A percentile compares a stretch with the other conserved stretches of the same genome.
These are phyloP conservation scores for Trichoderma atroviride DNA, from an alignment of 2,329 filamentous ascomycete species.

Conservation along the genomic window DNA sequence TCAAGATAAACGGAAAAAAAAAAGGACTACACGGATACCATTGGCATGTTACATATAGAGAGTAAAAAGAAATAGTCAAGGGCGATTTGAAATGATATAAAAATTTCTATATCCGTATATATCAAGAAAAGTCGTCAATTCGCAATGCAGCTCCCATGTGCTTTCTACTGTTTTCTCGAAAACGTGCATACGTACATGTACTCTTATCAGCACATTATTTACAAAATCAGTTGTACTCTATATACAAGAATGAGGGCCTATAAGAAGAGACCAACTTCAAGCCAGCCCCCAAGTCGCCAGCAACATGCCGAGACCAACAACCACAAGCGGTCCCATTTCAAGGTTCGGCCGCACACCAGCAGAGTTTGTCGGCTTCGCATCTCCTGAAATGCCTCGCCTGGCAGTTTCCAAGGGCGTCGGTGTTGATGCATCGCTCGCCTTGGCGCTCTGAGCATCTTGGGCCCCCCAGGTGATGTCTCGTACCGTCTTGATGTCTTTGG, in stretches of 20 bases:
- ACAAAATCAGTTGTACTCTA: conserved; percentile 2
- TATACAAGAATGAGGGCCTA: neutral
- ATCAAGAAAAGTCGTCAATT: neutral
- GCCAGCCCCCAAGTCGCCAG: conserved; percentile 14
- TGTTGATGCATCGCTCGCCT: neutral
- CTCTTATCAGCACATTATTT: conserved; percentile 12
- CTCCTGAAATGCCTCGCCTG: neutral
- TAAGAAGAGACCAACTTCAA: neutral
- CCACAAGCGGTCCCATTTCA: neutral
- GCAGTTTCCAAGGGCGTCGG: conserved; percentile 1
- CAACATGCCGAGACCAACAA: conserved; percentile 2
- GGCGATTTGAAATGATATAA: neutral
- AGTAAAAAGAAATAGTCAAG: neutral
- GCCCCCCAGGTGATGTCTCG: conserved; percentile 34
- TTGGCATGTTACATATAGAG: neutral
- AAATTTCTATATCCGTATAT: neutral
- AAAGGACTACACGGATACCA: neutral
- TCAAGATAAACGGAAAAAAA: neutral
- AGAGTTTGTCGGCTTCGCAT: conserved; percentile 10
- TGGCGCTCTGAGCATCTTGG: neutral
- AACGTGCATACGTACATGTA: neutral
- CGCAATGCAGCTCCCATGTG: neutral
- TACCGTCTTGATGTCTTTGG: conserved; percentile 52
- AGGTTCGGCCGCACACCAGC: neutral
- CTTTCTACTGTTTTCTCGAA: neutral